Evolutionary conservation across 441 rosid genomes (phyloP).

Genomic region (Jatropha multifida): DNA sequence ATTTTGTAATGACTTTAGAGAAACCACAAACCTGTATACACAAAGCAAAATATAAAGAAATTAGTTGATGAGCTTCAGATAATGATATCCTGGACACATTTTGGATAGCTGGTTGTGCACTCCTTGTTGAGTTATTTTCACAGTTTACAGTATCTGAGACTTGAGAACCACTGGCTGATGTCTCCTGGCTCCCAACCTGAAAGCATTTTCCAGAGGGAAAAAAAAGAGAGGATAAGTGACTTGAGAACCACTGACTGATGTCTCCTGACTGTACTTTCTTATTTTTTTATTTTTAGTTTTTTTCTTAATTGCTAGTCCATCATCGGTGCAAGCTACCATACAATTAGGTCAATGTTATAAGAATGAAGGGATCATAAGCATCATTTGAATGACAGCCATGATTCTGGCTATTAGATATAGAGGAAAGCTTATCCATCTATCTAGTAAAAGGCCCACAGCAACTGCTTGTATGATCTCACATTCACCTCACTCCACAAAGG

Average conservation of each 20-base stretch:
- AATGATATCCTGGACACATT: constrained; percentile 52
- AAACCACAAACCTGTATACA: constrained; percentile 78
- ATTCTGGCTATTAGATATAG: neutral
- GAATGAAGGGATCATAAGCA: neutral
- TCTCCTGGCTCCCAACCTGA: constrained; percentile 61
- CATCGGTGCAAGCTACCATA: constrained; percentile 1
- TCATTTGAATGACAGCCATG: neutral
- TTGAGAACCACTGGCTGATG: constrained; percentile 55
- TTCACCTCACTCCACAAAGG: neutral
- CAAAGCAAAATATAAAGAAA: constrained; percentile 90
- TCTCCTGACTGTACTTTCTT: too few species aligned
- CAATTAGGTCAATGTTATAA: neutral
- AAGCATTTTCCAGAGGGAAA: constrained; percentile 25
- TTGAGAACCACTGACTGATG: too few species aligned
- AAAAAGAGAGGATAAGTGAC: constrained; percentile 9
- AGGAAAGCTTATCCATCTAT: neutral
- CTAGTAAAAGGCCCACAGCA: neutral
- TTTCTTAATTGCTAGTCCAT: neutral
- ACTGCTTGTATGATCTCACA: neutral
- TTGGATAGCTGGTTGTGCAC: constrained; percentile 44
- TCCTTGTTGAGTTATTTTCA: constrained; percentile 47
- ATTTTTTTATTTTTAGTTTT: too few species aligned
- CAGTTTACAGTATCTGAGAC: constrained; percentile 48
- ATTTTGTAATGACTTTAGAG: constrained; percentile 10
- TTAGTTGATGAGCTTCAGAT: constrained; percentile 80